phyloP scores from a whole-genome alignment of 441 rosid species.

The Capsella rubella region DNA sequence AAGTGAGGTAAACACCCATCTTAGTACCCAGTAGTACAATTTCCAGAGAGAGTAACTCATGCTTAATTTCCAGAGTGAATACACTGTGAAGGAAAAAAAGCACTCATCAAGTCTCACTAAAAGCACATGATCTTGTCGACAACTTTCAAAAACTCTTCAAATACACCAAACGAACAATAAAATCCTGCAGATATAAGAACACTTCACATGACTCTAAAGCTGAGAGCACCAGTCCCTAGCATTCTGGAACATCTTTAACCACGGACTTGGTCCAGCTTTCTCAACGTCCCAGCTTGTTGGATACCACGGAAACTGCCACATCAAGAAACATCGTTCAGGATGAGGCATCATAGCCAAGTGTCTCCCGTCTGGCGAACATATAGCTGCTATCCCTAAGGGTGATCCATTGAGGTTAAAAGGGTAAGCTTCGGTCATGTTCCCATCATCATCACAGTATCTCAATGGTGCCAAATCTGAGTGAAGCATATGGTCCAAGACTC shows the following conservation, averaged over 20 bases:
- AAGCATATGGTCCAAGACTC: conserved; percentile 77
- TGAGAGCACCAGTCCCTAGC: conserved; percentile 88
- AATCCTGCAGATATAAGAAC: conserved; percentile 18
- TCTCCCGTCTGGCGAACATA: conserved; percentile 96
- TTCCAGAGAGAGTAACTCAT: background rate
- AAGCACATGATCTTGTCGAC: conserved; percentile 28
- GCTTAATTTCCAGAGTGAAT: background rate
- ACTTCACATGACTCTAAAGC: conserved; percentile 9
- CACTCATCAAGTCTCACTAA: conserved; percentile 10
- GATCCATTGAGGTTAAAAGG: conserved; percentile 96
- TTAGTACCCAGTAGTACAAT: background rate
- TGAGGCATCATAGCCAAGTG: conserved; percentile 99
- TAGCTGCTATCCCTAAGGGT: conserved; percentile 89
- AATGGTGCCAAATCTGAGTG: conserved; percentile 81
- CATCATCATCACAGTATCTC: conserved; percentile 92
- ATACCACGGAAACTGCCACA: conserved; percentile 99
- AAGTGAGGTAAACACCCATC: background rate
- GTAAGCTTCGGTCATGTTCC: conserved; percentile 78
- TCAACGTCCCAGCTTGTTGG: conserved; percentile 78
- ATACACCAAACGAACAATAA: conserved; percentile 16
- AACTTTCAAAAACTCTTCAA: conserved; percentile 30
- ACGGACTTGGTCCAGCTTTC: conserved; percentile 80
- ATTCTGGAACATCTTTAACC: conserved; percentile 92
- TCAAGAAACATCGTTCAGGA: conserved; percentile 96
- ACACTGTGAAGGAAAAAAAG: conserved; percentile 1